A percentile compares a stretch with the other conserved stretches of the same genome.
Evolutionary conservation across 2,329 filamentous ascomycete genomes (phyloP).

Genomic region (Clarireedia paspali): DNA sequence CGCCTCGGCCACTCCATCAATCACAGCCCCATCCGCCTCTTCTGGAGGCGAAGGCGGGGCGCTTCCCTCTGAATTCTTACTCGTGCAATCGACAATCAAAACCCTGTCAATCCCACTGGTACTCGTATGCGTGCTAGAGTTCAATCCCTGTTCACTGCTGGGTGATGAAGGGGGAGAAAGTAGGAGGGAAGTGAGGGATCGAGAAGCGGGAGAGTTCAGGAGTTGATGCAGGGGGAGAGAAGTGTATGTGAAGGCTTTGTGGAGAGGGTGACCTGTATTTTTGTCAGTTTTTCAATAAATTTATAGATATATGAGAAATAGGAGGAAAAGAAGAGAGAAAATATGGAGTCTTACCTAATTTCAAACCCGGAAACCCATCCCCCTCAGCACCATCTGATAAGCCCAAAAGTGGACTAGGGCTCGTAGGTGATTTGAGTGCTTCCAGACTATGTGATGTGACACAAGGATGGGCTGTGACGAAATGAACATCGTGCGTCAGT

Average conservation of each 20-base stretch:
- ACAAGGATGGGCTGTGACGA: conserved; percentile 60
- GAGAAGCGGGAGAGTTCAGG: conserved; percentile 27
- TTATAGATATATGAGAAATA: neutral
- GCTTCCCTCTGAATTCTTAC: neutral
- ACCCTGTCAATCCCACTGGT: conserved; percentile 34
- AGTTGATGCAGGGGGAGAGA: conserved; percentile 52
- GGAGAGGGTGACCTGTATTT: conserved; percentile 50
- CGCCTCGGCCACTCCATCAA: neutral
- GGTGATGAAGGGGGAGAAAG: conserved; percentile 24
- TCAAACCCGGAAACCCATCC: neutral
- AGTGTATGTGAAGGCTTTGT: conserved; percentile 55
- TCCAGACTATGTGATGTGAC: conserved; percentile 48
- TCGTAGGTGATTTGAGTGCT: conserved; percentile 51
- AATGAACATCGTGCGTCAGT: conserved; percentile 52
- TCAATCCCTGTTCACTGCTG: conserved; percentile 16
- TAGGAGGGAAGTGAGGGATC: conserved; percentile 16
- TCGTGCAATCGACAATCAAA: conserved; percentile 54
- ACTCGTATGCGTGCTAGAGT: conserved; percentile 30
- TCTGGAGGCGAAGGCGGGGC: conserved; percentile 23
- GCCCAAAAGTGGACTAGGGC: conserved; percentile 35
- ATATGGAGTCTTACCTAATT: neutral
- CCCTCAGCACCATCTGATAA: conserved; percentile 36
- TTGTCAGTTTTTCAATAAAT: neutral
- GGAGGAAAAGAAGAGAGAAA: neutral
- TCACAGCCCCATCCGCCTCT: neutral